Conservation (phyloP, 164 flowering plant genomes). For the Berberis thunbergii region DNA sequence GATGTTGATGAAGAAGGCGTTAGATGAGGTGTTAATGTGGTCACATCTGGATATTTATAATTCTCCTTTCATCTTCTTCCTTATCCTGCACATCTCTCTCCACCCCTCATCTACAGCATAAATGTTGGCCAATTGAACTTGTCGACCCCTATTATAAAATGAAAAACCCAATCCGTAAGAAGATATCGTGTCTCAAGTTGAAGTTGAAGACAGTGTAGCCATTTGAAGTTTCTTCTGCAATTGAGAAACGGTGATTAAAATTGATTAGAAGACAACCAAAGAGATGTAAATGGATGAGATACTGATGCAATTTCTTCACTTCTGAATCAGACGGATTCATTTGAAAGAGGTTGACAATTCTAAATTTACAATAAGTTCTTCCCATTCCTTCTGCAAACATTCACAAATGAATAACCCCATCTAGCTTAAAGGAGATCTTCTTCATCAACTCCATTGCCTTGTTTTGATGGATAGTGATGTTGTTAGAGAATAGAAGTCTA, state of each 20-base stretch:
- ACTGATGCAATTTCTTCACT: slow-evolving; percentile 32
- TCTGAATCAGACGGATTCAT: neutral
- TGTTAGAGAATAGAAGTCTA: no score
- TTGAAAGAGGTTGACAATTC: no score
- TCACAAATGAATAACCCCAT: slow-evolving; percentile 49
- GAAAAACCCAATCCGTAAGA: no score
- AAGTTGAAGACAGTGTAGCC: no score
- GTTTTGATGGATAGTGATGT: neutral
- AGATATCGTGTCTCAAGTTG: no score
- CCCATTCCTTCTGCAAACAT: slow-evolving; percentile 51
- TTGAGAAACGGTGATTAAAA: slow-evolving; percentile 13
- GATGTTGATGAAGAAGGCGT: no score
- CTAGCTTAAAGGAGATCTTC: slow-evolving; percentile 37
- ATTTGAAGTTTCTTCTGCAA: slow-evolving; percentile 23
- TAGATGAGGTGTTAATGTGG: no score
- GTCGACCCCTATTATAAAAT: slow-evolving; percentile 42
- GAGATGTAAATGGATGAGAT: no score
- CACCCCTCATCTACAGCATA: slow-evolving; percentile 75
- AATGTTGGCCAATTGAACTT: slow-evolving; percentile 72
- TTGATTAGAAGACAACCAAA: no score
- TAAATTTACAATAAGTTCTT: slow-evolving; percentile 32
- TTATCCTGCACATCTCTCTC: slow-evolving; percentile 66
- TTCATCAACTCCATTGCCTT: slow-evolving; percentile 47
- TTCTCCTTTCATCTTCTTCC: slow-evolving; percentile 63
- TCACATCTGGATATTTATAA: no score